Evolutionary conservation across 768 basidiomycete genomes (phyloP).

Genomic region (Leucosporidium yakuticum): DNA sequence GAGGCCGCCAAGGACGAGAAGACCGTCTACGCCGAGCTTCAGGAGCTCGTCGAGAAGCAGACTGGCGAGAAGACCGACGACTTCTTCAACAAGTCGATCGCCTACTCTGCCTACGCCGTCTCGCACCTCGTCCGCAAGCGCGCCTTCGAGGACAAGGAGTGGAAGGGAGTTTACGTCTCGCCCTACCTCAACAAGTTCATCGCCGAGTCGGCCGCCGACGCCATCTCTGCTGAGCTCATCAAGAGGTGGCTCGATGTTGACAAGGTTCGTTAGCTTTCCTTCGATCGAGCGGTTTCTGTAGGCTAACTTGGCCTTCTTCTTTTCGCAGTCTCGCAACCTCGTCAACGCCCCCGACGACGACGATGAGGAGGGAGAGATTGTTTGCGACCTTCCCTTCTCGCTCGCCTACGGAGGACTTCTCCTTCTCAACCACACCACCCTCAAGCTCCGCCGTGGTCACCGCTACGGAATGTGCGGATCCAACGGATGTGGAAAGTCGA

Average conservation of each 20-base stretch:
- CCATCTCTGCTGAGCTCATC: constrained; percentile 58
- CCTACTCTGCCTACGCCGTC: constrained; percentile 67
- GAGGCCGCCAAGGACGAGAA: constrained; percentile 36
- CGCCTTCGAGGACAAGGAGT: constrained; percentile 42
- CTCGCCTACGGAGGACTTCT: constrained; percentile 91
- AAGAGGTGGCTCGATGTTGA: constrained; percentile 72
- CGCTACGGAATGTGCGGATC: constrained; percentile 87
- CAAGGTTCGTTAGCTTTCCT: constrained; percentile 42
- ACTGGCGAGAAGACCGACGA: constrained; percentile 45
- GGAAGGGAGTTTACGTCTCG: constrained; percentile 58
- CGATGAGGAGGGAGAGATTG: constrained; percentile 70
- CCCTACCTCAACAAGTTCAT: constrained; percentile 68
- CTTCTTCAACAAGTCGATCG: constrained; percentile 55
- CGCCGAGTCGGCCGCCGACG: constrained; percentile 41
- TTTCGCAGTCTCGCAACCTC: constrained; percentile 46
- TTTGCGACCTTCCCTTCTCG: constrained; percentile 91
- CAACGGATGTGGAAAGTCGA: constrained; percentile 96
- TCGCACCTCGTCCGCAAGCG: constrained; percentile 63
- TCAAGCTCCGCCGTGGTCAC: constrained; percentile 80
- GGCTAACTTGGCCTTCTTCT: constrained; percentile 1
- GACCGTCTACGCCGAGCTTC: constrained; percentile 24
- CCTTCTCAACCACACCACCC: constrained; percentile 84
- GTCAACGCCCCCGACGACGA: constrained; percentile 48
- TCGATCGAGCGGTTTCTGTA: neutral
- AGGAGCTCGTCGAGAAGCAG: constrained; percentile 24